Percentiles rank a stretch among this genome's conserved stretches.
These are phyloP conservation scores for Ceratobasidium sp. DNA, from an alignment of 1,284 basidiomycete genomes.

Conservation along the genomic window DNA sequence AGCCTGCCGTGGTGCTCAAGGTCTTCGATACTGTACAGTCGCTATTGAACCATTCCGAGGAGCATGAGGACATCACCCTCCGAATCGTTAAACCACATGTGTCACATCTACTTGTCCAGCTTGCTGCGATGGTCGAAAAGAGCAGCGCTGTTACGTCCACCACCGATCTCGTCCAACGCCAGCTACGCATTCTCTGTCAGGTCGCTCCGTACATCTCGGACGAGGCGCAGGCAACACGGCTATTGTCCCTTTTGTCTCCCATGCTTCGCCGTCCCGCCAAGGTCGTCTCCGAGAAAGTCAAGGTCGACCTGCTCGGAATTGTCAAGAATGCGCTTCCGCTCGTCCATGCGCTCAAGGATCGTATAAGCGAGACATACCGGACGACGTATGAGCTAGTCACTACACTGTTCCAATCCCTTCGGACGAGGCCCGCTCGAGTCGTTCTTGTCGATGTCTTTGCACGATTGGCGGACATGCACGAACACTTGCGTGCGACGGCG, in stretches of 20 bases:
- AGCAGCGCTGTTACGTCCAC: conserved; percentile 60
- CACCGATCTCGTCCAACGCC: conserved; percentile 81
- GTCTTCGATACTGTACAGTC: conserved; percentile 90
- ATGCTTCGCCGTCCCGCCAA: conserved; percentile 82
- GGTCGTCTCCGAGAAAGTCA: conserved; percentile 86
- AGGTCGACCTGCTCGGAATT: conserved; percentile 85
- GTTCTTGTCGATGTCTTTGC: conserved; percentile 74
- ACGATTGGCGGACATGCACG: conserved; percentile 65
- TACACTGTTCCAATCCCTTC: conserved; percentile 79
- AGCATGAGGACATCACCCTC: conserved; percentile 64
- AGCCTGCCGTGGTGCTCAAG: conserved; percentile 81
- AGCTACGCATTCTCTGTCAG: conserved; percentile 83
- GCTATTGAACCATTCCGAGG: conserved; percentile 68
- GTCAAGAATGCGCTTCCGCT: conserved; percentile 78
- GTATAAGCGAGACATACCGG: conserved; percentile 61
- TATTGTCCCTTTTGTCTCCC: conserved; percentile 82
- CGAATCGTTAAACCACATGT: conserved; percentile 79
- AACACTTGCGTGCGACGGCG: conserved; percentile 62
- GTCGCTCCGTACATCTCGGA: conserved; percentile 82
- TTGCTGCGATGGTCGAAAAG: conserved; percentile 76
- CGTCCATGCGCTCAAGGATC: conserved; percentile 71
- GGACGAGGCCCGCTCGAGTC: conserved; percentile 73
- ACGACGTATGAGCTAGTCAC: conserved; percentile 76
- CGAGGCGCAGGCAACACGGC: conserved; percentile 74
- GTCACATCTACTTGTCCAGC: conserved; percentile 76